A percentile compares a stretch with the other conserved stretches of the same genome.
Evolutionary conservation across 805 yeast species (phyloP).

Genomic region (Sugiyamaella chiloensis): DNA sequence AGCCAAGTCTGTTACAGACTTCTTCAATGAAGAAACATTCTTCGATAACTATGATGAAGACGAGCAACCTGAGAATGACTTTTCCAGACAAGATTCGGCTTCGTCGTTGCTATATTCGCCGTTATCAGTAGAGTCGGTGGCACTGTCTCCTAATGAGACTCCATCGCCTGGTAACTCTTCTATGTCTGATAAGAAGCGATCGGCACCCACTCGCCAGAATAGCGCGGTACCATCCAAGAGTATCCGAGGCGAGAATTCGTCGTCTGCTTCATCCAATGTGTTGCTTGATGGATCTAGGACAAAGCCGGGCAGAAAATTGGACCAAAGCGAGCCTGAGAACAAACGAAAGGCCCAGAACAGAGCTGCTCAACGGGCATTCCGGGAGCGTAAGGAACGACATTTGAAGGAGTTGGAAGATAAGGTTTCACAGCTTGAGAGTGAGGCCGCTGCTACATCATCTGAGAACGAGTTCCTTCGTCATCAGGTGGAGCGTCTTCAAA

Average conservation of each 20-base stretch:
- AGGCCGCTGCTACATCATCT: conserved; percentile 60
- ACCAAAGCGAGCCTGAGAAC: conserved; percentile 73
- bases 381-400: conserved; percentile 88
- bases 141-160: conserved; percentile 13
- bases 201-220: neutral
- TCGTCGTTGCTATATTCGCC: conserved; percentile 12
- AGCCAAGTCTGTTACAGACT: conserved; percentile 15
- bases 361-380: conserved; percentile 97
- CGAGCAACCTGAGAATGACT: neutral
- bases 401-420: conserved; percentile 82
- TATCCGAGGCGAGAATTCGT: conserved; percentile 8
- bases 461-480: conserved; percentile 72
- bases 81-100: neutral
- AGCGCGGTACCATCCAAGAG: conserved; percentile 3
- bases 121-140: conserved; percentile 16
- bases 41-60: conserved; percentile 8
- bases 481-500: conserved; percentile 71
- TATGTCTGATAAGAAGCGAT: conserved; percentile 10
- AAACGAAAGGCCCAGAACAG: conserved; percentile 95
- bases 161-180: conserved; percentile 7
- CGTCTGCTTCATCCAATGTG: conserved; percentile 3
- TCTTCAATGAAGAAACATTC: conserved; percentile 16
- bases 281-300: conserved; percentile 1
- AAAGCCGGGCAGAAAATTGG: conserved; percentile 75
- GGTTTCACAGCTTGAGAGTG: conserved; percentile 68